These are phyloP conservation scores for Cyberlindnera saturnus DNA, from an alignment of 805 yeast species.

Conservation along the genomic window DNA sequence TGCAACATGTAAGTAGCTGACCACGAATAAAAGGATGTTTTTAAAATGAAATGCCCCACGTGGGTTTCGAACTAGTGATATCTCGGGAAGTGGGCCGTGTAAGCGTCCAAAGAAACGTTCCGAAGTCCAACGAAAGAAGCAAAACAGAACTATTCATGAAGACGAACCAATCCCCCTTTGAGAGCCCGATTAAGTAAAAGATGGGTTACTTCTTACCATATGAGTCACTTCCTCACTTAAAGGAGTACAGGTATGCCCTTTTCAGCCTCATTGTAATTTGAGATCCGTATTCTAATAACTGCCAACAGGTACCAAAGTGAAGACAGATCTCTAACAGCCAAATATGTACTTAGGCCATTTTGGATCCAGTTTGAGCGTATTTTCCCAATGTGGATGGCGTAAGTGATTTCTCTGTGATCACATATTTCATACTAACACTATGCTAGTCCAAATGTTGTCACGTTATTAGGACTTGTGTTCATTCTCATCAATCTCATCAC, in stretches of 20 bases:
- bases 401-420: constrained; percentile 1
- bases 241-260: constrained; percentile 30
- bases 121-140: too few relatives aligned
- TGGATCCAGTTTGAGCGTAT: constrained; percentile 68
- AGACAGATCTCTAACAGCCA: constrained; percentile 75
- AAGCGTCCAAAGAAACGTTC: too few relatives aligned
- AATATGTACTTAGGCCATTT: constrained; percentile 71
- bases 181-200: neutral
- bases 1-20: constrained; percentile 53
- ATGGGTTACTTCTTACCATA: constrained; percentile 68
- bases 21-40: neutral
- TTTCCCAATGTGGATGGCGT: constrained; percentile 82
- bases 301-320: constrained; percentile 52
- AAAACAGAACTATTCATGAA: too few relatives aligned
- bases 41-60: neutral
- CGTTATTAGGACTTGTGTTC: constrained; percentile 72
- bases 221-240: constrained; percentile 41
- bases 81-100: too few relatives aligned
- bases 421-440: constrained; percentile 1
- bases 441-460: constrained; percentile 69
- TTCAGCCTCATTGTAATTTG: neutral
- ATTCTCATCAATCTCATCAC: constrained; percentile 56
- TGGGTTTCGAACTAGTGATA: too few relatives aligned
- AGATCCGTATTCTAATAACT: neutral
- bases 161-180: too few relatives aligned